phyloP scores from a whole-genome alignment of 2,329 filamentous ascomycete genomes.

The Phaeosphaeriaceae sp. region DNA sequence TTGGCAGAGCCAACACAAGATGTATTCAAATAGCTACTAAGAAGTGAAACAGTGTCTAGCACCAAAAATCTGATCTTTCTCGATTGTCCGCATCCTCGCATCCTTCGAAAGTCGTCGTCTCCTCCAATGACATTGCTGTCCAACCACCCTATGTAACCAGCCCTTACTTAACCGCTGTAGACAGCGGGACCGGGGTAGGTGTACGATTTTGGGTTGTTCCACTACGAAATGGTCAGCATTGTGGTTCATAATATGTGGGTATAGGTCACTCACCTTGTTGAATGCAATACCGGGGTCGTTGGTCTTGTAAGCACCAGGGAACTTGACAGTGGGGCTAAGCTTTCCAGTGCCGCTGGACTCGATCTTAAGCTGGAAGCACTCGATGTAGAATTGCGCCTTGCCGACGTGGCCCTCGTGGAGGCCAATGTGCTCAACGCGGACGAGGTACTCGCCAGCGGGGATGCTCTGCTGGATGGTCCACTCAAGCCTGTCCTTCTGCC shows the following conservation, averaged over 20 bases:
- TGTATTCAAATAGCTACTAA: too few species aligned
- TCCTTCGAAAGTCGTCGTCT: too few species aligned
- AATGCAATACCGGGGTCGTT: constrained; percentile 58
- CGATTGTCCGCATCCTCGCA: too few species aligned
- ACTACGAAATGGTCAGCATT: not conserved
- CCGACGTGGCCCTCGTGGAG: constrained; percentile 40
- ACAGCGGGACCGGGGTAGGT: constrained; percentile 40
- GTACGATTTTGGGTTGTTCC: constrained; percentile 42
- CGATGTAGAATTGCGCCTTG: constrained; percentile 46
- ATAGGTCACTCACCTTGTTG: constrained; percentile 45
- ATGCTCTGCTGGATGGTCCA: constrained; percentile 53
- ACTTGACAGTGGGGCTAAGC: constrained; percentile 53
- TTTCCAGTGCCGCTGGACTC: constrained; percentile 51
- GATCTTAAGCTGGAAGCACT: constrained; percentile 56
- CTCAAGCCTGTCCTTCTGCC: constrained; percentile 52
- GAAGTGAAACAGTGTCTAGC: too few species aligned
- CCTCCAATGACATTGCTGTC: too few species aligned
- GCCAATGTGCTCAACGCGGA: constrained; percentile 45
- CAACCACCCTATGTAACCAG: too few species aligned
- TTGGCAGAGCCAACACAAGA: too few species aligned
- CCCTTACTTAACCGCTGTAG: constrained; percentile 29
- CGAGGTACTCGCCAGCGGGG: constrained; percentile 50
- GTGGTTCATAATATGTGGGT: not conserved
- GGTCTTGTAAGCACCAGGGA: constrained; percentile 58
- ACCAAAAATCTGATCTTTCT: too few species aligned